Percentiles rank a stretch among this genome's conserved stretches.
These are phyloP conservation scores for Yarrowia sp. DNA, from an alignment of 805 yeast genomes.

Conservation along the genomic window DNA sequence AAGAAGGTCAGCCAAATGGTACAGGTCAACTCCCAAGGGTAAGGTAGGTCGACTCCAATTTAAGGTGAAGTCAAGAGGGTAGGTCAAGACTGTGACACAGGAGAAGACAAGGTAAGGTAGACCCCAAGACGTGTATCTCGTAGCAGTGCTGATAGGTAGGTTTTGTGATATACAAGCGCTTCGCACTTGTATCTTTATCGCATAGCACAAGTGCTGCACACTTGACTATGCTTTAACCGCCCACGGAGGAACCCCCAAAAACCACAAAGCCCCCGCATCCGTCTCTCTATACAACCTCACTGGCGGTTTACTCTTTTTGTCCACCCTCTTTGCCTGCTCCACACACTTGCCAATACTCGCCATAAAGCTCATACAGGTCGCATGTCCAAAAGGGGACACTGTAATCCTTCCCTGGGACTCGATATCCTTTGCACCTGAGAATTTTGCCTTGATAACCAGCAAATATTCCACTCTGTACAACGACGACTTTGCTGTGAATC, in stretches of 20 bases:
- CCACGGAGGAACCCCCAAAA: slow-evolving; percentile 24
- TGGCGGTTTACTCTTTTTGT: slow-evolving; percentile 8
- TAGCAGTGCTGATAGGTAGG: too few relatives aligned
- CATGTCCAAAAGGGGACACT: slow-evolving; percentile 40
- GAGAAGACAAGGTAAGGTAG: too few relatives aligned
- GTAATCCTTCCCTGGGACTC: slow-evolving; percentile 38
- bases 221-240: not conserved
- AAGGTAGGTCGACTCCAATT: too few relatives aligned
- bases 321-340: slow-evolving; percentile 32
- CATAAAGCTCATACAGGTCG: slow-evolving; percentile 38
- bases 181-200: too few relatives aligned
- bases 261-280: slow-evolving; percentile 17
- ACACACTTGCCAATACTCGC: slow-evolving; percentile 37
- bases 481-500: slow-evolving; percentile 39
- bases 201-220: too few relatives aligned
- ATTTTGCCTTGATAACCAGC: slow-evolving; percentile 38
- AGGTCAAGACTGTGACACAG: too few relatives aligned
- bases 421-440: slow-evolving; percentile 41
- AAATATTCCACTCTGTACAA: slow-evolving; percentile 38
- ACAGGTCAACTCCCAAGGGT: too few relatives aligned
- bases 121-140: too few relatives aligned
- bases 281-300: slow-evolving; percentile 4
- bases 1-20: too few relatives aligned
- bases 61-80: too few relatives aligned
- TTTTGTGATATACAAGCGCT: too few relatives aligned